phyloP scores from a whole-genome alignment of 2,329 filamentous ascomycete genomes.

The Clathrospora elynae region DNA sequence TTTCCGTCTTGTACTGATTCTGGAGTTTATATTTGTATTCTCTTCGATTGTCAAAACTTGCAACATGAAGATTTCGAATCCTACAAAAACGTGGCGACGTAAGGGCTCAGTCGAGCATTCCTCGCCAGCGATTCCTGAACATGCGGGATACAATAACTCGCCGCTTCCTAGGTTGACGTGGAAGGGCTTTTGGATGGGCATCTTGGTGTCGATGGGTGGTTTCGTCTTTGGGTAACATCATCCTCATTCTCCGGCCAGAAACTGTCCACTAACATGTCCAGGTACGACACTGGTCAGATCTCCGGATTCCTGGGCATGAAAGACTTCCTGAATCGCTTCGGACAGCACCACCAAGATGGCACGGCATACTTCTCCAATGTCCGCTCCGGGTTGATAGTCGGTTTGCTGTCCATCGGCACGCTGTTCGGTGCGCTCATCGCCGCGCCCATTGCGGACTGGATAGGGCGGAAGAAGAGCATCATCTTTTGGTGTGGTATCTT shows the following conservation, averaged over 20 bases:
- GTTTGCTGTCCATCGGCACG: slow-evolving; percentile 68
- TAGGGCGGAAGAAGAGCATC: slow-evolving; percentile 67
- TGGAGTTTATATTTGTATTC: not conserved
- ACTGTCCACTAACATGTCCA: not conserved
- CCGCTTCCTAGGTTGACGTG: slow-evolving; percentile 31
- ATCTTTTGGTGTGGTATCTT: slow-evolving; percentile 64
- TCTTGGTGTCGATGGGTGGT: slow-evolving; percentile 40
- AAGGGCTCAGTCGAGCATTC: slow-evolving; percentile 21
- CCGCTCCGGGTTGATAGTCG: slow-evolving; percentile 39
- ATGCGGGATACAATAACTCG: slow-evolving; percentile 30
- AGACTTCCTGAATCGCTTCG: slow-evolving; percentile 35
- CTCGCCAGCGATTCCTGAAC: slow-evolving; percentile 23
- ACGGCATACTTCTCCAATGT: slow-evolving; percentile 35
- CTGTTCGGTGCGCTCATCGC: slow-evolving; percentile 69
- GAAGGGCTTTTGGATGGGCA: slow-evolving; percentile 30
- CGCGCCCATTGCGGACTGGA: slow-evolving; percentile 63
- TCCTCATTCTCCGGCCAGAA: not conserved
- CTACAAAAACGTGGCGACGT: slow-evolving; percentile 22
- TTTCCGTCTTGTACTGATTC: not conserved
- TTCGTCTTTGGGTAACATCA: slow-evolving; percentile 6
- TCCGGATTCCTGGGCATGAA: slow-evolving; percentile 40
- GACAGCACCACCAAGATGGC: slow-evolving; percentile 24
- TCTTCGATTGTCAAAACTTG: slow-evolving; percentile 6
- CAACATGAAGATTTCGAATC: slow-evolving; percentile 24
- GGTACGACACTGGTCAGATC: slow-evolving; percentile 38